Evolutionary conservation across 352 stramenopile genomes (phyloP).

Genomic region (Pythium plurisporium): DNA sequence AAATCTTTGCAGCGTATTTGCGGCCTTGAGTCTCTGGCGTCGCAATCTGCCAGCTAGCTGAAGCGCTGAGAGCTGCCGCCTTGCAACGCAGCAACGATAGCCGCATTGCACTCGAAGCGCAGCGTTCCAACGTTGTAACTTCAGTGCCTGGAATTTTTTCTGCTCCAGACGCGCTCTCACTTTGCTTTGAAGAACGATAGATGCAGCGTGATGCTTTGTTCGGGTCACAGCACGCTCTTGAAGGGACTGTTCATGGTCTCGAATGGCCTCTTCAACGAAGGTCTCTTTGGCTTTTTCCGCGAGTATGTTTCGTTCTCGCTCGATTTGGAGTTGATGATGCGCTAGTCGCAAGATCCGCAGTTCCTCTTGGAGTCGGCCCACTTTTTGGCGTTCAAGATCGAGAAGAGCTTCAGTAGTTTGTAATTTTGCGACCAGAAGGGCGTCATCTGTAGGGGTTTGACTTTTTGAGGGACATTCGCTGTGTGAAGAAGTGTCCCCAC

Average conservation of each 20-base stretch:
- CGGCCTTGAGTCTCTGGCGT: conserved; percentile 9
- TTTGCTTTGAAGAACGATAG: conserved; percentile 57
- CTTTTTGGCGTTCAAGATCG: conserved; percentile 16
- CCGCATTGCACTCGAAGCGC: conserved; percentile 42
- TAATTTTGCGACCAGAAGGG: not conserved
- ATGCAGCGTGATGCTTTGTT: conserved; percentile 37
- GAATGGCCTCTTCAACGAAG: conserved; percentile 39
- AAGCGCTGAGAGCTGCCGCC: conserved; percentile 12
- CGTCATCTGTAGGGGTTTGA: not conserved
- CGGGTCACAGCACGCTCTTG: conserved; percentile 33
- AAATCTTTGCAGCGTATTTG: conserved; percentile 35
- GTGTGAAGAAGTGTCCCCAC: no score
- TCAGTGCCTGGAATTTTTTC: conserved; percentile 53
- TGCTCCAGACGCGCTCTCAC: conserved; percentile 51
- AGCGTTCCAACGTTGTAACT: conserved; percentile 36
- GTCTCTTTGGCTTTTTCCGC: conserved; percentile 34
- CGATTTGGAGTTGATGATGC: conserved; percentile 12
- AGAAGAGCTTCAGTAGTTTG: conserved; percentile 7
- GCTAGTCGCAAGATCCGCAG: conserved; percentile 5
- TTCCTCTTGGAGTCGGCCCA: conserved; percentile 13
- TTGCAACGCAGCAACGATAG: conserved; percentile 17
- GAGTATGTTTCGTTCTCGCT: conserved; percentile 43
- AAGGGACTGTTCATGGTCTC: conserved; percentile 34
- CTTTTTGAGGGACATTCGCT: no score
- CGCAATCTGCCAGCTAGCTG: conserved; percentile 13